Conservation (phyloP, 2,329 filamentous ascomycete genomes). For the Monilinia fructigena region DNA sequence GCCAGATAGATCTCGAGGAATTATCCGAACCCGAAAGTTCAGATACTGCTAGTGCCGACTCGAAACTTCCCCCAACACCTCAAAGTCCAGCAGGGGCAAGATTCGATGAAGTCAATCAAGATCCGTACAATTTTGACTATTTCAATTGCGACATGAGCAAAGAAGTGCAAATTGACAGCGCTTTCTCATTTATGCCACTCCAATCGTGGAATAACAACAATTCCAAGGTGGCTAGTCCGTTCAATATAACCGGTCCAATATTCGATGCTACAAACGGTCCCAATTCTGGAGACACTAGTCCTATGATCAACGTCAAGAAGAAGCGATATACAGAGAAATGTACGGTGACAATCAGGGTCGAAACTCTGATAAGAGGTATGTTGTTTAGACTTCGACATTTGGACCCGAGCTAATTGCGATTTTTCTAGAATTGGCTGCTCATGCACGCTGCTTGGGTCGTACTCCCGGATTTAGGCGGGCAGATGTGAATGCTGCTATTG, state of each 20-base stretch:
- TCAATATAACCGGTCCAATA: constrained; percentile 11
- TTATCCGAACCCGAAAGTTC: constrained; percentile 26
- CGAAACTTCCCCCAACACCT: constrained; percentile 30
- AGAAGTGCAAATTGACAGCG: background rate
- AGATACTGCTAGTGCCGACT: constrained; percentile 26
- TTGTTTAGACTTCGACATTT: constrained; percentile 4
- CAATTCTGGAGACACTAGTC: background rate
- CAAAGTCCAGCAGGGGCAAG: constrained; percentile 26
- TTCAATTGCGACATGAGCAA: background rate
- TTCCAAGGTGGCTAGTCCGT: background rate
- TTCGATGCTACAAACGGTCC: background rate
- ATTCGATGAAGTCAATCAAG: constrained; percentile 14
- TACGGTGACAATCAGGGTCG: constrained; percentile 38
- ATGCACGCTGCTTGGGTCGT: constrained; percentile 38
- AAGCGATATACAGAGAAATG: constrained; percentile 26
- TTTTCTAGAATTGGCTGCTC: constrained; percentile 35
- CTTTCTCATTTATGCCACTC: background rate
- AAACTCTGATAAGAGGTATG: constrained; percentile 39
- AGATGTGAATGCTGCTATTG: constrained; percentile 40
- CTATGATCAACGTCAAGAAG: constrained; percentile 5
- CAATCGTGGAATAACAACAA: constrained; percentile 4
- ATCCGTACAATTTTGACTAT: background rate
- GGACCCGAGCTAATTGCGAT: background rate
- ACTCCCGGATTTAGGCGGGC: constrained; percentile 37
- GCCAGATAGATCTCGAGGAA: constrained; percentile 49